Base-by-base conservation (phyloP, 225 moss, liverwort and hornwort genomes). In the Pseudisothecium myosuroides region DNA sequence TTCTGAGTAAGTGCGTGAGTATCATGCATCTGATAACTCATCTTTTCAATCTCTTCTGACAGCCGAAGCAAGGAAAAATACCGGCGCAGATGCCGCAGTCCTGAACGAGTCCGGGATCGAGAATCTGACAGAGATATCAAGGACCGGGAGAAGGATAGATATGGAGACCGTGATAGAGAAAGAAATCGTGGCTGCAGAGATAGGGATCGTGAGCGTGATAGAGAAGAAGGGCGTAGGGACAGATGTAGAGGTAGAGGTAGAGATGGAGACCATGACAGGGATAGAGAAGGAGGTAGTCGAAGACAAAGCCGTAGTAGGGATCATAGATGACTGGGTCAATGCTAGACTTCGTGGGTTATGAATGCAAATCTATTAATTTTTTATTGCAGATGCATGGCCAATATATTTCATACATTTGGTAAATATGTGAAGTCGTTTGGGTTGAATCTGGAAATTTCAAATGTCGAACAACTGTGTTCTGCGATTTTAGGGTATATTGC, bases 1-100 rank as follows among this genome's bases (percentile, higher is more conserved):
- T 47, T 76, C 41, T 92, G 71, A 47, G 55, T 19, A 39, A 65
- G 71, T 41, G 29, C 41, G 56, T 80, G 64, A 83, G n/a, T n/a
- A n/a, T 75, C 16, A 86, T 89, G 54, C 62, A 54, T 83, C 52
- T 83, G 54, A 36, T 47, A 52, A 60, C 67, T 82, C 4, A 31
- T 49, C 11, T 47, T 88, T 37, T 69, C 16, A 52, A 32, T 69
- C 32, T 43, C 80, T 84, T 76, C 32, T 91, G 78, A 62, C 93
- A 97, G 96, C 80, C 95, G 95, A 78, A 96, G 96, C 91, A 94
- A 93, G 87, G 98, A 98, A 80, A 94, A 93, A 88, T 85, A 71
- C 22, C 88, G 95, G 72, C 91, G 93, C 83, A 92, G 94, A 91
- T 88, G 92, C 86, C 94, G 96, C 75, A 93, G 91, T 82, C 90